Evolutionary conservation across 768 basidiomycete genomes (phyloP).

Genomic region (Suillus variegatus): DNA sequence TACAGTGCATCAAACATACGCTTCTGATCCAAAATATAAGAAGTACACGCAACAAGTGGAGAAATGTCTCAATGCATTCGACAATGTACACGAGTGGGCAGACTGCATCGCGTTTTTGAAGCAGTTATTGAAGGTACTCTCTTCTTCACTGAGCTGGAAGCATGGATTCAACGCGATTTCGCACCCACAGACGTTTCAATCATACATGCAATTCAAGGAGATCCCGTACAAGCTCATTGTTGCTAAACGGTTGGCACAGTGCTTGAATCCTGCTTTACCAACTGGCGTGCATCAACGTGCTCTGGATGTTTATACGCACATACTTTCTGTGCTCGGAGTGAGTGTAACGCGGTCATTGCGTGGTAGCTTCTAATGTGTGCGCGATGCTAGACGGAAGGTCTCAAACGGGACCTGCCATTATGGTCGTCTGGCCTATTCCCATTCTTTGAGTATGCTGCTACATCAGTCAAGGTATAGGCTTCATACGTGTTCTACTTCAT

Average conservation of each 20-base stretch:
- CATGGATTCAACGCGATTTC: conserved; percentile 7
- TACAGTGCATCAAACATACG: conserved; percentile 54
- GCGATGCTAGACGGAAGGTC: conserved; percentile 70
- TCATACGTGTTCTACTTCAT: conserved; percentile 9
- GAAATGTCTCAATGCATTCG: conserved; percentile 88
- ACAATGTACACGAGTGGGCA: conserved; percentile 98
- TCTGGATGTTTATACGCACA: conserved; percentile 91
- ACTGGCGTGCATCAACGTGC: conserved; percentile 97
- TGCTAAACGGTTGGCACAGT: conserved; percentile 93
- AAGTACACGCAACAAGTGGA: conserved; percentile 94
- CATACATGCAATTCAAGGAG: conserved; percentile 92
- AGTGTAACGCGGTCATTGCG: conserved; percentile 29
- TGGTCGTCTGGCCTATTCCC: conserved; percentile 98
- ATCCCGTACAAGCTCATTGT: conserved; percentile 95
- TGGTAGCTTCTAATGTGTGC: conserved; percentile 12
- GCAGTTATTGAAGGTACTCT: conserved; percentile 80
- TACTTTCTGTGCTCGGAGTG: conserved; percentile 89
- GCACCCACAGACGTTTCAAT: conserved; percentile 79
- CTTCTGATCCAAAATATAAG: conserved; percentile 89
- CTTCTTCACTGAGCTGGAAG: background rate
- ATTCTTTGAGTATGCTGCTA: conserved; percentile 99
- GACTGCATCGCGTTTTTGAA: conserved; percentile 98
- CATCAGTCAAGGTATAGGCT: conserved; percentile 84
- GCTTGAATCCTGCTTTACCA: conserved; percentile 95
- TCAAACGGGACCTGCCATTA: conserved; percentile 81